These are phyloP conservation scores for Rutstroemia sp. DNA, from an alignment of 2,329 filamentous ascomycete species.

Conservation along the genomic window DNA sequence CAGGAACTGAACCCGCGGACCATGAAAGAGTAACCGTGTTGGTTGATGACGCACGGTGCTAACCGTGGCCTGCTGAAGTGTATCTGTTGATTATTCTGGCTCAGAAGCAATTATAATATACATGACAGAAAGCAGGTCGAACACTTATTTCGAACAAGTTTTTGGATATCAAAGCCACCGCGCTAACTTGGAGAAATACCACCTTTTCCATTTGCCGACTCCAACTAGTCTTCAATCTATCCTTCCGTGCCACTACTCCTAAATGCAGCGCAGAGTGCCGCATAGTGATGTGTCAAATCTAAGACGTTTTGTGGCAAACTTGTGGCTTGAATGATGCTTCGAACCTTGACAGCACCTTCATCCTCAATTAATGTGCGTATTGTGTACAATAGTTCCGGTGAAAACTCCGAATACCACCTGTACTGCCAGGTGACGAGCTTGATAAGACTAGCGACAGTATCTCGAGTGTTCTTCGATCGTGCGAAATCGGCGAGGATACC, in stretches of 20 bases:
- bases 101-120: constrained; percentile 9
- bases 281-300: constrained; percentile 93
- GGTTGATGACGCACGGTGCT: too few species aligned
- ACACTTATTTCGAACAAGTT: constrained; percentile 3
- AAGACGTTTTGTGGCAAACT: constrained; percentile 88
- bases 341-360: constrained; percentile 92
- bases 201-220: background rate
- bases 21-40: too few species aligned
- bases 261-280: constrained; percentile 88
- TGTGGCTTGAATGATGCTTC: constrained; percentile 94
- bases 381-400: constrained; percentile 77
- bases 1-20: too few species aligned
- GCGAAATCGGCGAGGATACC: constrained; percentile 79
- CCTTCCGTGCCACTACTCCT: constrained; percentile 66
- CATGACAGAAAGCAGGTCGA: constrained; percentile 2
- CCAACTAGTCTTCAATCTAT: constrained; percentile 5
- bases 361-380: constrained; percentile 93
- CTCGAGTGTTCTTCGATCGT: constrained; percentile 68
- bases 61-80: background rate
- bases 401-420: constrained; percentile 99
- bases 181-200: constrained; percentile 6
- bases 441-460: constrained; percentile 79
- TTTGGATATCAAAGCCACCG: constrained; percentile 7
- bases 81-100: constrained; percentile 2
- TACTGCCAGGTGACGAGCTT: constrained; percentile 96